These are phyloP conservation scores for Eucommia ulmoides DNA, from an alignment of 257 asterid genomes.

Conservation along the genomic window DNA sequence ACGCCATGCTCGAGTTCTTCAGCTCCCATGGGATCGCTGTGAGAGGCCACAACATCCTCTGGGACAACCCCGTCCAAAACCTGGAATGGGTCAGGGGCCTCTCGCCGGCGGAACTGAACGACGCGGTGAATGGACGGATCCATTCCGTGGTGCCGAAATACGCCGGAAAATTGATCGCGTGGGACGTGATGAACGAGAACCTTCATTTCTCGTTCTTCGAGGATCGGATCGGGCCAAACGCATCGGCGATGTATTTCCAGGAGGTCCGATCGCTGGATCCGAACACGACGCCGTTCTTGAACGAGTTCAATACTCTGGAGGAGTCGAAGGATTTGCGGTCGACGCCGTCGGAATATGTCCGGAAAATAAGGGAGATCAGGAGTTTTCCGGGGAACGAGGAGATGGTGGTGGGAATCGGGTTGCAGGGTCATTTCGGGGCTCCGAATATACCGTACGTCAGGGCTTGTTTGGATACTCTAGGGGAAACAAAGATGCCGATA, in stretches of 20 bases:
- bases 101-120: conserved; percentile 15
- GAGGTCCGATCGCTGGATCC: conserved; percentile 30
- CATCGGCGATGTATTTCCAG: conserved; percentile 42
- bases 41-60: conserved; percentile 40
- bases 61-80: conserved; percentile 24
- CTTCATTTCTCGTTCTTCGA: conserved; percentile 38
- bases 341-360: conserved; percentile 27
- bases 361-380: conserved; percentile 23
- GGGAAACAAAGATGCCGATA: conserved; percentile 31
- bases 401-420: conserved; percentile 27
- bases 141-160: conserved; percentile 37
- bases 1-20: conserved; percentile 40
- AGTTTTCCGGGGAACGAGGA: conserved; percentile 38
- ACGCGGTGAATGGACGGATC: conserved; percentile 16
- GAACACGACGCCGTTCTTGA: conserved; percentile 23
- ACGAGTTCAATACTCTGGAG: conserved; percentile 38
- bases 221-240: conserved; percentile 28
- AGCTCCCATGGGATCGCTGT: conserved; percentile 15
- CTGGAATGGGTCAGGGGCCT: conserved; percentile 20
- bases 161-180: conserved; percentile 23
- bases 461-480: conserved; percentile 33
- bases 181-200: conserved; percentile 62
- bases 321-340: conserved; percentile 20
- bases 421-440: conserved; percentile 35
- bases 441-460: conserved; percentile 32